These are phyloP conservation scores for Diplodia sapinea DNA, from an alignment of 2,329 filamentous ascomycete species.

Conservation along the genomic window DNA sequence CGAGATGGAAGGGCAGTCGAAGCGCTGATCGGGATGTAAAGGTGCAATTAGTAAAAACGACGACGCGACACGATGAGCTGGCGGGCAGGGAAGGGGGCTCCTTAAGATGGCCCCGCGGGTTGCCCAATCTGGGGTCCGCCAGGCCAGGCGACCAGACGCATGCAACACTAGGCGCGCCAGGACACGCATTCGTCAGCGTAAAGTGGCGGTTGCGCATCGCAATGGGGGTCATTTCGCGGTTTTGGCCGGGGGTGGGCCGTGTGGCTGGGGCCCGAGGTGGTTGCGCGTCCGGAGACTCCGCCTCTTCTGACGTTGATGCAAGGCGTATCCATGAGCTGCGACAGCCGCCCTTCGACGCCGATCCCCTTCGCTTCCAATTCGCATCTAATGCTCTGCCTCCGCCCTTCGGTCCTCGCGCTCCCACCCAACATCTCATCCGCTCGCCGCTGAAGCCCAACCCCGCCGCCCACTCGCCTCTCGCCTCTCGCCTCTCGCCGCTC, in stretches of 20 bases:
- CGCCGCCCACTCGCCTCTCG: neutral
- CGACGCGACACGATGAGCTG: too few species aligned
- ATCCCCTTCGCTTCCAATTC: neutral
- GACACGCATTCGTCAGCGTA: neutral
- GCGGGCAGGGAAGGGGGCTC: too few species aligned
- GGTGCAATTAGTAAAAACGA: too few species aligned
- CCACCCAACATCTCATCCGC: neutral
- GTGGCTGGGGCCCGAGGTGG: conserved; percentile 6
- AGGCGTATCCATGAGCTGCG: conserved; percentile 22
- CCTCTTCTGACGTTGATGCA: conserved; percentile 17
- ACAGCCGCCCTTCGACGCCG: conserved; percentile 19
- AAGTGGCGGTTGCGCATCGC: conserved; percentile 8
- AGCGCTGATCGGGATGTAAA: too few species aligned
- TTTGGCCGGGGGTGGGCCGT: conserved; percentile 8
- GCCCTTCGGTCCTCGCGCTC: neutral
- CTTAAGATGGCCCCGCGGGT: too few species aligned
- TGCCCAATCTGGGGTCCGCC: too few species aligned
- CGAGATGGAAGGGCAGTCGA: neutral
- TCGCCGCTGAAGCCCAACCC: neutral
- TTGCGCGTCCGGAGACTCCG: conserved; percentile 21
- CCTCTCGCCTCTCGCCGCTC: neutral
- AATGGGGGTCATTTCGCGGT: conserved; percentile 10
- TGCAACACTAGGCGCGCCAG: too few species aligned
- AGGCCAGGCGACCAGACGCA: too few species aligned
- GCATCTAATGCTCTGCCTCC: neutral